phyloP scores from a whole-genome alignment of 1,284 basidiomycete genomes.

The Moniliella sp. region DNA sequence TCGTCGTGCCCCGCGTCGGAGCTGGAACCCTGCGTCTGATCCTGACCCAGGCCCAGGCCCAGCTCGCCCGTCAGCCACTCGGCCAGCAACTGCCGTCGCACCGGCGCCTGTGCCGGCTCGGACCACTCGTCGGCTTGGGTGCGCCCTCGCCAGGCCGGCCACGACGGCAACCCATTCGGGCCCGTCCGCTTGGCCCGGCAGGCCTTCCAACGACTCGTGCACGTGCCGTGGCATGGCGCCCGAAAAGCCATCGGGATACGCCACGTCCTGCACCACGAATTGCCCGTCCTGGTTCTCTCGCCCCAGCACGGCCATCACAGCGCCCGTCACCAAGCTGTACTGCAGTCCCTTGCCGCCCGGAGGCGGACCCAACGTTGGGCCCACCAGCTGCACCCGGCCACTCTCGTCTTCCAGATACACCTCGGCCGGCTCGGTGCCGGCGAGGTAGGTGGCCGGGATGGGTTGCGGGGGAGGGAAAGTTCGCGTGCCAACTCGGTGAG shows the following conservation, averaged over 20 bases:
- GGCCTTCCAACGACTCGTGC: neutral
- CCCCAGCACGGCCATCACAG: slow-evolving; percentile 74
- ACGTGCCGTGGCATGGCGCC: neutral
- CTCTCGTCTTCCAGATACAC: slow-evolving; percentile 87
- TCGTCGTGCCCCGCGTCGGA: neutral
- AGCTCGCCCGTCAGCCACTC: slow-evolving; percentile 72
- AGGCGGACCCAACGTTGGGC: slow-evolving; percentile 37
- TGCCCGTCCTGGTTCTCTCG: slow-evolving; percentile 66
- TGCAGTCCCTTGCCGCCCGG: slow-evolving; percentile 7
- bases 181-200: slow-evolving; percentile 1
- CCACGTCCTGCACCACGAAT: slow-evolving; percentile 86
- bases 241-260: slow-evolving; percentile 51
- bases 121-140: neutral
- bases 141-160: slow-evolving; percentile 45
- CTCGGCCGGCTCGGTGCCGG: slow-evolving; percentile 53
- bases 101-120: slow-evolving; percentile 1
- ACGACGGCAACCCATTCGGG: slow-evolving; percentile 66
- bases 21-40: slow-evolving; percentile 32
- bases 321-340: slow-evolving; percentile 36
- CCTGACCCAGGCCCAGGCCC: too few relatives aligned
- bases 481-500: slow-evolving; percentile 80
- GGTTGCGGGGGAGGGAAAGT: slow-evolving; percentile 69
- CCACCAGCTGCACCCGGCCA: slow-evolving; percentile 68
- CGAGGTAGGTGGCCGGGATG: slow-evolving; percentile 27
- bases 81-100: slow-evolving; percentile 7